Conservation (phyloP, 352 stramenopile species). For the Phytopythium delawarense region DNA sequence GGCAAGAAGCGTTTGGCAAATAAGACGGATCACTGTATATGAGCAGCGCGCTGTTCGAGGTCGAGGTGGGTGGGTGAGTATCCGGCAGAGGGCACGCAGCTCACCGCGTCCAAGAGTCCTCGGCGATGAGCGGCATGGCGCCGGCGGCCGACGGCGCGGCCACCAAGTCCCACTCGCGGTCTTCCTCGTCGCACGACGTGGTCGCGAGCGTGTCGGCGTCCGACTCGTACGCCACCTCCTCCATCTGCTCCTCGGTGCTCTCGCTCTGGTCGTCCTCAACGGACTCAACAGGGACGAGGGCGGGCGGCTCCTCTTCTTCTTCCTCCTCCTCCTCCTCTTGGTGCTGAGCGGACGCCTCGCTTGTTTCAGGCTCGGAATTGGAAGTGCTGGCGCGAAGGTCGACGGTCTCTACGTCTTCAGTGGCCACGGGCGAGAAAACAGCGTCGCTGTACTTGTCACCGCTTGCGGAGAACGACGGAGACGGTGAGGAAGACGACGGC, state of each 20-base stretch:
- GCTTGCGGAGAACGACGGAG: conserved; percentile 3
- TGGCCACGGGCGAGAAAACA: not conserved
- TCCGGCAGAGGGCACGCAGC: not conserved
- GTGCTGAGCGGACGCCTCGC: not conserved
- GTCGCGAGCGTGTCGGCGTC: conserved; percentile 48
- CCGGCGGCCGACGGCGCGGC: conserved; percentile 2
- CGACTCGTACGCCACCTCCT: conserved; percentile 32
- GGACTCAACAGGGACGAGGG: conserved; percentile 10
- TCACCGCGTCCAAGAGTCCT: conserved; percentile 4
- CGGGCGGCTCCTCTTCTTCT: conserved; percentile 9
- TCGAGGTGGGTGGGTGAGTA: not conserved
- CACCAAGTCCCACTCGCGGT: conserved; percentile 51
- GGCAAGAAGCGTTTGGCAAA: not conserved
- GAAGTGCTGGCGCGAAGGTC: conserved; percentile 18
- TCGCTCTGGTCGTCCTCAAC: conserved; percentile 15
- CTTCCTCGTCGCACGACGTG: conserved; percentile 49
- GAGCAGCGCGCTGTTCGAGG: not conserved
- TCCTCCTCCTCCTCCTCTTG: conserved; percentile 13
- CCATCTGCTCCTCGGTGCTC: conserved; percentile 6
- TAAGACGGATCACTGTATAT: not conserved
- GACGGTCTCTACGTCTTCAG: conserved; percentile 21
- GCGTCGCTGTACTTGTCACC: not conserved
- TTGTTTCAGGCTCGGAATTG: conserved; percentile 9
- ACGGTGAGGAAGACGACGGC: not conserved
- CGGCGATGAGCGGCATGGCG: not conserved